phyloP scores from a whole-genome alignment of 139 green algal species.

The Pleodorina starrii region DNA sequence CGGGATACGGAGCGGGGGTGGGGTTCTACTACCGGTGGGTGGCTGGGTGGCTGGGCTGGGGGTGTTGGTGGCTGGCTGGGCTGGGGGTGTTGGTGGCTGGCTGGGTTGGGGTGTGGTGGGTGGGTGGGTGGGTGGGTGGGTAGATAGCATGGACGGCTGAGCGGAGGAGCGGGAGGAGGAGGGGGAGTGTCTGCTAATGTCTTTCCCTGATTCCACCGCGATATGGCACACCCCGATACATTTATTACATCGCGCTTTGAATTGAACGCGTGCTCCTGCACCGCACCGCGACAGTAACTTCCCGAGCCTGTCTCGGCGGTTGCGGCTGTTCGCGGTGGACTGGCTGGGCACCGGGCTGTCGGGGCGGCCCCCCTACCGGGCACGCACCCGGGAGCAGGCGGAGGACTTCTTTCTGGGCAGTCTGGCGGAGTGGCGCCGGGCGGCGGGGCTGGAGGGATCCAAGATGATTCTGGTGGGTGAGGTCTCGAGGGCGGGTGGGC shows the following conservation, averaged over 20 bases:
- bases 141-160: no score
- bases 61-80: neutral
- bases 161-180: no score
- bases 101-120: neutral
- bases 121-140: neutral
- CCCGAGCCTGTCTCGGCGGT: slow-evolving; percentile 62
- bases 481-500: no score
- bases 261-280: no score
- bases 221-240: no score
- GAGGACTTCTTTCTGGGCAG: slow-evolving; percentile 89
- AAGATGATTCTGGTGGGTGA: slow-evolving; percentile 49
- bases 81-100: neutral
- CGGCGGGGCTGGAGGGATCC: slow-evolving; percentile 66
- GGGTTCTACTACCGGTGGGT: slow-evolving; percentile 73
- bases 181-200: no score
- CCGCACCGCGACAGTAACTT: slow-evolving; percentile 81
- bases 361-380: slow-evolving; percentile 82
- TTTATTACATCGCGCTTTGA: no score
- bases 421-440: slow-evolving; percentile 77
- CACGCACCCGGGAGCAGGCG: slow-evolving; percentile 64
- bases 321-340: slow-evolving; percentile 81
- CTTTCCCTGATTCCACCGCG: no score
- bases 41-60: neutral
- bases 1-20: slow-evolving; percentile 82
- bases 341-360: slow-evolving; percentile 90